phyloP scores from a whole-genome alignment of 2,329 filamentous ascomycete species.

The Alternaria ventricosa region DNA sequence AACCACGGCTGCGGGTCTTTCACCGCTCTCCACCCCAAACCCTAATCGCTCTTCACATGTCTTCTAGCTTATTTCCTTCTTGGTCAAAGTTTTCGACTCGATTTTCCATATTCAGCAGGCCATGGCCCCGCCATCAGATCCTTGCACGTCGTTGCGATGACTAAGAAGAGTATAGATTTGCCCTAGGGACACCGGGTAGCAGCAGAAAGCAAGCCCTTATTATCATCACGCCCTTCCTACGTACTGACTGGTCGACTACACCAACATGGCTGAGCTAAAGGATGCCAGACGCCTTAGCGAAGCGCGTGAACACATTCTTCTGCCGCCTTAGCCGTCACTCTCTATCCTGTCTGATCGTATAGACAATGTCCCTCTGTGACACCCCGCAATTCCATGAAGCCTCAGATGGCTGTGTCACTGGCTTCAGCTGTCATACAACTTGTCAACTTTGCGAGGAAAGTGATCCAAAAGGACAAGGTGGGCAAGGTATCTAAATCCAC shows the following conservation, averaged over 20 bases:
- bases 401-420: neutral
- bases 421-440: slow-evolving; percentile 7
- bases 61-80: neutral
- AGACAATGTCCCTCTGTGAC: neutral
- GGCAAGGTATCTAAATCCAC: neutral
- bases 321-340: neutral
- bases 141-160: neutral
- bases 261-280: neutral
- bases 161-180: neutral
- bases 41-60: neutral
- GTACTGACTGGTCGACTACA: neutral
- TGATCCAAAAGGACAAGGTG: neutral
- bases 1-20: neutral
- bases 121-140: neutral
- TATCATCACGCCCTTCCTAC: neutral
- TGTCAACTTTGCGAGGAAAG: neutral
- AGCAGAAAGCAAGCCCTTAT: neutral
- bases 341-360: neutral
- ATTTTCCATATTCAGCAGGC: neutral
- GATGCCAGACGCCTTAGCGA: neutral
- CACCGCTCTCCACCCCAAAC: neutral
- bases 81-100: neutral
- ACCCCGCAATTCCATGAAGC: neutral
- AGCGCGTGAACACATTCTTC: neutral
- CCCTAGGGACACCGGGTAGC: neutral